Conservation (phyloP, 176 grass and related monocot species). For the Oryza nivara region DNA sequence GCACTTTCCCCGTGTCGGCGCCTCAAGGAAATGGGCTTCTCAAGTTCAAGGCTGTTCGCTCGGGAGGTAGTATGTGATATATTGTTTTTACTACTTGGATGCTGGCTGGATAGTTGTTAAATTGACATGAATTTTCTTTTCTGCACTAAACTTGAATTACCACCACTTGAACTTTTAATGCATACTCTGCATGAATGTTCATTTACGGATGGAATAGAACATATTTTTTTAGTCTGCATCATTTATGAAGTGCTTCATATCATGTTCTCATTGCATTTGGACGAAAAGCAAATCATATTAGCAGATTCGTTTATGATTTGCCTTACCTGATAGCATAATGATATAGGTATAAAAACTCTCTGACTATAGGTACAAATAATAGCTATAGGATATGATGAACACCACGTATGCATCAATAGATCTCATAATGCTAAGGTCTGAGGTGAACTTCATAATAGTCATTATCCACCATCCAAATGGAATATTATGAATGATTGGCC, state of each 20-base stretch:
- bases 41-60: slow-evolving; percentile 76
- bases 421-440: neutral
- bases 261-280: neutral
- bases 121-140: neutral
- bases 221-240: neutral
- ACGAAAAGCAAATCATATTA: neutral
- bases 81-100: neutral
- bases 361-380: neutral
- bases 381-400: neutral
- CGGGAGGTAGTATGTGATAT: slow-evolving; percentile 47
- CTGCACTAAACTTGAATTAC: neutral
- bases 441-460: neutral
- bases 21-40: slow-evolving; percentile 72
- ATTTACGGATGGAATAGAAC: neutral
- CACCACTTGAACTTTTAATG: neutral
- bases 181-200: slow-evolving; percentile 8
- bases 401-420: neutral
- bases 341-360: neutral
- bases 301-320: neutral
- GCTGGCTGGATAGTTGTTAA: neutral
- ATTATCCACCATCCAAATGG: too few species aligned
- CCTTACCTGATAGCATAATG: too few species aligned
- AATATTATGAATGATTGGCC: too few species aligned
- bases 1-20: slow-evolving; percentile 65
- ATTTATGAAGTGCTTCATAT: neutral